Evolutionary conservation across 129 eudicot genomes (phyloP), one percentile per base, ranked within the genome.

Genomic region (Flaveria trinervia): DNA sequence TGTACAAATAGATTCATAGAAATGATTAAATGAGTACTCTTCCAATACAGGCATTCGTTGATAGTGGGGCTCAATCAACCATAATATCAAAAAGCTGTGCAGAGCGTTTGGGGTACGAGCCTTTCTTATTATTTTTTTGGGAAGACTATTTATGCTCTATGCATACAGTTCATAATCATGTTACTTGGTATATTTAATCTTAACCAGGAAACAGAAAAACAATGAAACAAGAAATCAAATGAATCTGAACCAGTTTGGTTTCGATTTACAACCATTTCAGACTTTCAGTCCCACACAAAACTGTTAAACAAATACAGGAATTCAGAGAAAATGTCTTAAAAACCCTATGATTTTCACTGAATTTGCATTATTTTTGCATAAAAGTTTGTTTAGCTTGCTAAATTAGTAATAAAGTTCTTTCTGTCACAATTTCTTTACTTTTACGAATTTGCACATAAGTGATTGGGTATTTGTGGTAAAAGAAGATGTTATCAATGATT

Each of bases 21-120:
- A 23, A 3, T 23, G 25, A 60, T 25, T 25, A 10, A 23, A 9
- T 54, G 68, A 20, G 39, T 20, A 14, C 20, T 16, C 9, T 73
- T 65, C 43, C 48, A 25, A 65, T 78, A 78, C 84, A 93, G 97
- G 98, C 98, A 3, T 90, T 93, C 74, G 97, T 93, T 62, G 97
- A 91, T 80, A 93, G 98, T 84, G 98, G 97, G 74, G 98, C 98
- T 68, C 98, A 93, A 86, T 91, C 98, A 76, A 93, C 98, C 56
- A 91, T 93, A 54, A 91, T 93, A 87, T 93, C 98, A 56, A 91
- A 93, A 89, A 91, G 84, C 78, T 93, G 98, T 41, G 98, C 97
- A 1, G 98, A 93, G 71, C 98, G 96, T 49, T 89, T 89, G 75
- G 98, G 98, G 97, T 93, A 82, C 65, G 93, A 16, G 55, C 77